phyloP scores from a whole-genome alignment of 257 asterid genomes.

The Nicotiana sylvestris region DNA sequence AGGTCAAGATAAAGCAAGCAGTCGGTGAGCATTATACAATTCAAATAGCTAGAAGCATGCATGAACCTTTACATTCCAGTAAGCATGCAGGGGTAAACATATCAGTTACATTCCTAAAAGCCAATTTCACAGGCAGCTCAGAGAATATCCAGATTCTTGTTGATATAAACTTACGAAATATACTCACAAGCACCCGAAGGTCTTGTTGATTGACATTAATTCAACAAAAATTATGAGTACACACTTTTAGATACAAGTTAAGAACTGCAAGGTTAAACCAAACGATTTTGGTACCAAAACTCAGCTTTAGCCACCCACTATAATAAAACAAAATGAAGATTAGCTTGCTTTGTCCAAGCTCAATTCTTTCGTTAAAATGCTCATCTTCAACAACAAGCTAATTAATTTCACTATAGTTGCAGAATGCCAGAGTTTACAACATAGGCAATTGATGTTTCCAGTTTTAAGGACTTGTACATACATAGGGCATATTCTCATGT shows the following conservation, averaged over 20 bases:
- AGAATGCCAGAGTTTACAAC: background rate
- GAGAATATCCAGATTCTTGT: background rate
- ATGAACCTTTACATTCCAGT: background rate
- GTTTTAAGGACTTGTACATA: background rate
- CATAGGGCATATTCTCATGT: background rate
- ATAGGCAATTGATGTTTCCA: background rate
- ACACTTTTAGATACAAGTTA: background rate
- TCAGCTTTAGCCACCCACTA: background rate
- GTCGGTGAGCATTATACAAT: background rate
- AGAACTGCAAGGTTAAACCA: background rate
- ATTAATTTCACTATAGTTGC: background rate
- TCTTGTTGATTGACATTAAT: background rate
- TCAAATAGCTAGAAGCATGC: background rate
- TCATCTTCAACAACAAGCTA: background rate
- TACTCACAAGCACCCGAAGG: background rate
- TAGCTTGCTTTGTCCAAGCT: background rate
- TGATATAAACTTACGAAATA: background rate
- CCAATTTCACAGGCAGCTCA: background rate
- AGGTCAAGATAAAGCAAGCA: conserved; percentile 22
- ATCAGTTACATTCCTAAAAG: background rate
- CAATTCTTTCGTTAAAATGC: background rate
- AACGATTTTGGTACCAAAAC: background rate
- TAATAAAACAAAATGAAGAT: background rate
- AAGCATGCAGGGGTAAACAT: background rate
- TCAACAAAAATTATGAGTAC: background rate